These are phyloP conservation scores for Mycosphaerella arachidis DNA, from an alignment of 2,329 filamentous ascomycete species.

Conservation along the genomic window DNA sequence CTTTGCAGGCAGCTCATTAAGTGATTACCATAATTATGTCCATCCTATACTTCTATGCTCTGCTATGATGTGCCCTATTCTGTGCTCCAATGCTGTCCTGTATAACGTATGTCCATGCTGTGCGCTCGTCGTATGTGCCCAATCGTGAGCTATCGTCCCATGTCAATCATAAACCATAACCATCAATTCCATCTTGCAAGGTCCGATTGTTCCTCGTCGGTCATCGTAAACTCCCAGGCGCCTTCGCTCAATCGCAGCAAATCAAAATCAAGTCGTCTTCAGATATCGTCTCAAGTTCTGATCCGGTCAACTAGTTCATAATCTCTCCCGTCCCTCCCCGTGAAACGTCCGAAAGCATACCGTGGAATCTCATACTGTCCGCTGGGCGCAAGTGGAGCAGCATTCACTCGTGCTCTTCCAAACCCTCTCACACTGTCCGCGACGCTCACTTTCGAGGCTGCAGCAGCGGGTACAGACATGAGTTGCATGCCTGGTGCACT, in stretches of 20 bases:
- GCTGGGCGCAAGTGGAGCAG: neutral
- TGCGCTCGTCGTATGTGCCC: neutral
- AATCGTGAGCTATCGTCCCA: neutral
- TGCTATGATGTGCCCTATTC: neutral
- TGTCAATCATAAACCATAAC: neutral
- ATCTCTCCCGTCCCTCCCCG: constrained; percentile 56
- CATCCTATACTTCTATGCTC: neutral
- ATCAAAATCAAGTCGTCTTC: neutral
- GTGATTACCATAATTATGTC: neutral
- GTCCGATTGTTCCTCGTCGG: neutral
- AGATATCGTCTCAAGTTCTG: constrained; percentile 3
- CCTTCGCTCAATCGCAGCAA: constrained; percentile 6
- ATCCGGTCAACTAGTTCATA: constrained; percentile 58
- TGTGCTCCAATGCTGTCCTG: neutral
- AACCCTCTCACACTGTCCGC: constrained; percentile 33
- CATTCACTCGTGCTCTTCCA: constrained; percentile 24
- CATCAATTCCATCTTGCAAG: neutral
- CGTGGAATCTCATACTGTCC: constrained; percentile 24
- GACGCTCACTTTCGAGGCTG: constrained; percentile 26
- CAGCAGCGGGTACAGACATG: constrained; percentile 22
- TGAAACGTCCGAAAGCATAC: constrained; percentile 56
- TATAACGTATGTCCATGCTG: neutral
- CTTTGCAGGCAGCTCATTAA: neutral
- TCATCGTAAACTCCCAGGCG: neutral
- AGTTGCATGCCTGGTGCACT: constrained; percentile 46